Evolutionary conservation across 352 stramenopile species (phyloP).

Genomic region (Globisporangium acanthophoron): DNA sequence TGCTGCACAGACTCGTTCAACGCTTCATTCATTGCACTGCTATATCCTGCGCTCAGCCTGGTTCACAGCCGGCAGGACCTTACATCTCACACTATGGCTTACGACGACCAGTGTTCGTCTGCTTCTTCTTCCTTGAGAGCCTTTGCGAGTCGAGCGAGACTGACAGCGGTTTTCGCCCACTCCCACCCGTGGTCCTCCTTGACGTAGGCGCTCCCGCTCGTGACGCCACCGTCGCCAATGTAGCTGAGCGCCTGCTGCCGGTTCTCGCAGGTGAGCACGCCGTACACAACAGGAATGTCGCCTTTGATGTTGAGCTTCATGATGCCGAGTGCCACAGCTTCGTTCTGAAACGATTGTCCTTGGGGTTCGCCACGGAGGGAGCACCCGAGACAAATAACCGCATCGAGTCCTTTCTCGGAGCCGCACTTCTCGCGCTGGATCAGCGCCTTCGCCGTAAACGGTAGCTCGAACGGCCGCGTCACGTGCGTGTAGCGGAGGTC

Average conservation of each 20-base stretch:
- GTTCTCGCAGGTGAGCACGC: conserved; percentile 91
- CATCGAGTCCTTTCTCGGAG: conserved; percentile 78
- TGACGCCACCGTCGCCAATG: conserved; percentile 6
- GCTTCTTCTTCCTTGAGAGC: neutral
- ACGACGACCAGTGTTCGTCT: neutral
- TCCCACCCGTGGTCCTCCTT: conserved; percentile 19
- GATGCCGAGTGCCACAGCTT: conserved; percentile 90
- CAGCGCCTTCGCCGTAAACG: conserved; percentile 83
- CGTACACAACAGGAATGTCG: conserved; percentile 70
- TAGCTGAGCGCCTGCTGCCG: conserved; percentile 85
- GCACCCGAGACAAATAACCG: conserved; percentile 94
- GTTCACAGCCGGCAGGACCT: neutral
- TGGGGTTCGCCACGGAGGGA: conserved; percentile 92
- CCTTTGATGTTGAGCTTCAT: conserved; percentile 95
- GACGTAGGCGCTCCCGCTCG: conserved; percentile 9
- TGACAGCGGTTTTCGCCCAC: conserved; percentile 19
- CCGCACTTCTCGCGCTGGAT: conserved; percentile 43
- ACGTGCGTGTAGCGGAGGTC: conserved; percentile 64
- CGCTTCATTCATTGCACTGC: too few species aligned
- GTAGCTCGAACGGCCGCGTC: conserved; percentile 93
- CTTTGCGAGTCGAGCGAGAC: conserved; percentile 10
- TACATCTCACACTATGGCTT: neutral
- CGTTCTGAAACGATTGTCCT: conserved; percentile 95
- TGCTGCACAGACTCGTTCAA: too few species aligned
- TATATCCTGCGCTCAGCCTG: too few species aligned